Conservation (phyloP, 1,284 basidiomycete species). For the Ustilago nuda region DNA sequence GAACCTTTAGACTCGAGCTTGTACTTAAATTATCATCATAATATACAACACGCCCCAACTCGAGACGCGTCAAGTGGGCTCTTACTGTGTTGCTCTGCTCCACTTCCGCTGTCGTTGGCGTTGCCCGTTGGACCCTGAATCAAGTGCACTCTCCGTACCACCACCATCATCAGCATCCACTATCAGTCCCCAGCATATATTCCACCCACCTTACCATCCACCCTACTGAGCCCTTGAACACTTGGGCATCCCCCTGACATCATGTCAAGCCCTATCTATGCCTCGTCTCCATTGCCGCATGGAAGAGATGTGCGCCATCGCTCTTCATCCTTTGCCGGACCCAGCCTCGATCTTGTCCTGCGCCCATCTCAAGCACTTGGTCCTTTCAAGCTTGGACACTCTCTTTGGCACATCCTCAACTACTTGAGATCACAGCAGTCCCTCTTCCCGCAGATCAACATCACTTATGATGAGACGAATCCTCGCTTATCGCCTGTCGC, state of each 20-base stretch:
- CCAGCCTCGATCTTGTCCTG: conserved; percentile 37
- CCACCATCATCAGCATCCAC: background rate
- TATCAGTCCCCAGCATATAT: no score
- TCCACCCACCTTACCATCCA: background rate
- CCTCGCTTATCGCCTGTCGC: conserved; percentile 43
- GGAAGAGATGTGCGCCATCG: conserved; percentile 15
- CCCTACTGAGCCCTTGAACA: background rate
- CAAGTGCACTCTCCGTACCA: background rate
- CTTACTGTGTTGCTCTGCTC: background rate
- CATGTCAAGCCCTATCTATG: conserved; percentile 47
- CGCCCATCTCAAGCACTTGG: conserved; percentile 41
- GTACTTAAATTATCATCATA: no score
- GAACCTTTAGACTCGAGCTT: no score
- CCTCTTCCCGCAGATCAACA: conserved; percentile 49
- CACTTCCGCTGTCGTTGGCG: conserved; percentile 8
- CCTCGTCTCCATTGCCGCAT: conserved; percentile 18
- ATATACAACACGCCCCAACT: no score
- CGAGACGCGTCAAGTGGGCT: no score
- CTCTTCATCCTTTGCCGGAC: conserved; percentile 34
- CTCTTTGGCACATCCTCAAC: conserved; percentile 57
- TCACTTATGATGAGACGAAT: conserved; percentile 33
- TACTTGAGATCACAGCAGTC: conserved; percentile 50
- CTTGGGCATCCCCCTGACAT: background rate
- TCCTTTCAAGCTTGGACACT: conserved; percentile 53
- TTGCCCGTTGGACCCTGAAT: conserved; percentile 34